phyloP scores from a whole-genome alignment of 345 rosid species.

The Bretschneidera sinensis region DNA sequence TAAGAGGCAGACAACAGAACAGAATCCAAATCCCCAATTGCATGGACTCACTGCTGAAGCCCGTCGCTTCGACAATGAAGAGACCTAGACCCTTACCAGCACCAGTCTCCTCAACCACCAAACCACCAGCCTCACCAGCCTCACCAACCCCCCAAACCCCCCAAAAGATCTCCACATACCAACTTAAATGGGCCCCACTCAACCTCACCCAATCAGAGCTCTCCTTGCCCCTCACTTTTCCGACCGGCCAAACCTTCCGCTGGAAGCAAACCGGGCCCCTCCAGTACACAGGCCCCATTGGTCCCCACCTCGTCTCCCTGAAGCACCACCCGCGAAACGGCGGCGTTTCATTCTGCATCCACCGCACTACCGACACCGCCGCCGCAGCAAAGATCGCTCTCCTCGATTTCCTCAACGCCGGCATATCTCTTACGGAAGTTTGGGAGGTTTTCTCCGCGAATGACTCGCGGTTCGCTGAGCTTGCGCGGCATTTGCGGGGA shows the following conservation, averaged over 20 bases:
- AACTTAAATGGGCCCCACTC: constrained; percentile 52
- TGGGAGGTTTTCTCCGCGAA: constrained; percentile 60
- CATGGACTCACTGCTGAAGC: too few relatives aligned
- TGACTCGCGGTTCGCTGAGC: constrained; percentile 63
- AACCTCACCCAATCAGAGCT: constrained; percentile 59
- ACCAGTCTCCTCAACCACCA: constrained; percentile 18
- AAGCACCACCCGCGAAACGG: constrained; percentile 47
- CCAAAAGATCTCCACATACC: constrained; percentile 25
- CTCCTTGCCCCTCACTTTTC: constrained; percentile 73
- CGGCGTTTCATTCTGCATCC: constrained; percentile 49
- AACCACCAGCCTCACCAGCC: constrained; percentile 26
- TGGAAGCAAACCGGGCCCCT: constrained; percentile 77
- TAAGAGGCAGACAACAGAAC: neutral
- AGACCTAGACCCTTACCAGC: constrained; percentile 35
- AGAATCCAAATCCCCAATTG: too few relatives aligned
- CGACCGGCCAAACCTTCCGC: constrained; percentile 96
- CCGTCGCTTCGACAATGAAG: constrained; percentile 36
- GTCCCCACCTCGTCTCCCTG: constrained; percentile 71
- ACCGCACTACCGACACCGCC: constrained; percentile 36
- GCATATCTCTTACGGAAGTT: constrained; percentile 45
- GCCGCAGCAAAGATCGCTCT: constrained; percentile 52
- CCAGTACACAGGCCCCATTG: constrained; percentile 72
- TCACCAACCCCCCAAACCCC: constrained; percentile 27
- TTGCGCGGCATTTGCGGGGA: constrained; percentile 56
- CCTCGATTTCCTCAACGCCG: constrained; percentile 70